phyloP scores from a whole-genome alignment of 2,329 filamentous ascomycete genomes.

The Penicillium janthinellum region DNA sequence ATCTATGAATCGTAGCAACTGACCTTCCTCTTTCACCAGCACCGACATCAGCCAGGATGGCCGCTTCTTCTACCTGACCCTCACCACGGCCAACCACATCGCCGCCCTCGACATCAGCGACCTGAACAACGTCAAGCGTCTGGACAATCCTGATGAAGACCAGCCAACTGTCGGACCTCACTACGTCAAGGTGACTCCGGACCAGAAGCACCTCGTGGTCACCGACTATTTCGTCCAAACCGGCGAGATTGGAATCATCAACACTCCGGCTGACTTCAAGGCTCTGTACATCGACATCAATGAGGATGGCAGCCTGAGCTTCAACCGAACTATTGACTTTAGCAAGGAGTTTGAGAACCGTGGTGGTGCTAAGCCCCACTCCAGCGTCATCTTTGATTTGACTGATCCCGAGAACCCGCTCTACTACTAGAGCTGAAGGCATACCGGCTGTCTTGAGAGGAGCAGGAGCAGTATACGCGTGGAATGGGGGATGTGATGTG shows the following conservation, averaged over 20 bases:
- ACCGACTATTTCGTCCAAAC: conserved; percentile 69
- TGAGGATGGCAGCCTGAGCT: conserved; percentile 57
- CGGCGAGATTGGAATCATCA: conserved; percentile 62
- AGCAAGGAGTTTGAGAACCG: conserved; percentile 54
- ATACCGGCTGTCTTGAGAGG: background rate
- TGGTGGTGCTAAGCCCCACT: conserved; percentile 61
- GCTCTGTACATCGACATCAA: conserved; percentile 63
- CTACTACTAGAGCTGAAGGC: conserved; percentile 26
- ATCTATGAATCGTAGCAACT: background rate
- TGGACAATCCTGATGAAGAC: conserved; percentile 60
- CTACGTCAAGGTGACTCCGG: conserved; percentile 65
- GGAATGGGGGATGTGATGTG: background rate
- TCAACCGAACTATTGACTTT: conserved; percentile 64
- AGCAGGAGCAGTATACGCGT: background rate
- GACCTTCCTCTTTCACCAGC: conserved; percentile 28
- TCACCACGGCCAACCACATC: conserved; percentile 64
- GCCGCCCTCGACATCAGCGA: conserved; percentile 64
- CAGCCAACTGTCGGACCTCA: conserved; percentile 65
- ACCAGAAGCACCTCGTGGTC: conserved; percentile 65
- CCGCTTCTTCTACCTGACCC: conserved; percentile 60
- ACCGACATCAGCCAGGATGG: conserved; percentile 62
- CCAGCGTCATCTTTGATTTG: conserved; percentile 58
- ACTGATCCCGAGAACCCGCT: conserved; percentile 55
- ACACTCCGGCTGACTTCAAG: conserved; percentile 64
- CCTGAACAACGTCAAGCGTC: conserved; percentile 60